These are phyloP conservation scores for Quercus phellos DNA, from an alignment of 331 rosid species.

Conservation along the genomic window DNA sequence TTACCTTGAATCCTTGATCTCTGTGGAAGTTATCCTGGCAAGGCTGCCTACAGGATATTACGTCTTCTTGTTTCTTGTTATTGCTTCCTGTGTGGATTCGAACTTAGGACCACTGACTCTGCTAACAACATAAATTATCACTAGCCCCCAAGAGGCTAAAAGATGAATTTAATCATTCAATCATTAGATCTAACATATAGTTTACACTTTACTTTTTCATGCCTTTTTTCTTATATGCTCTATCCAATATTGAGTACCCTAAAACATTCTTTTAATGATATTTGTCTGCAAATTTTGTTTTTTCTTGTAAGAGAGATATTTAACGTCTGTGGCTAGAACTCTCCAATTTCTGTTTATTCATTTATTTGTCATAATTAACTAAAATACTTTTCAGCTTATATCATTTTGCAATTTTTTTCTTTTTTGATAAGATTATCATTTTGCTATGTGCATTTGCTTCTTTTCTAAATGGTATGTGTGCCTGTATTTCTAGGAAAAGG, in stretches of 20 bases:
- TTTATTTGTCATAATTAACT: neutral
- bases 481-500: conserved; percentile 54
- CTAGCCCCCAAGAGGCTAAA: no score
- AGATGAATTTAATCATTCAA: no score
- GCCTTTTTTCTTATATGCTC: neutral
- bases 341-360: neutral
- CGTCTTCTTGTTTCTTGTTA: no score
- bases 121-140: no score
- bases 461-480: conserved; percentile 13
- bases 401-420: neutral
- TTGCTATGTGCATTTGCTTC: conserved; percentile 8
- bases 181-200: neutral
- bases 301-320: neutral
- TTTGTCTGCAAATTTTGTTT: neutral
- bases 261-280: neutral
- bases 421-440: neutral
- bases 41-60: no score
- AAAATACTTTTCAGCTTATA: neutral
- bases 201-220: neutral
- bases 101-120: no score
- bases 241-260: neutral
- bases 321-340: neutral
- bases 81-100: no score
- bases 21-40: no score
- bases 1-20: no score